phyloP scores from a whole-genome alignment of 2,329 filamentous ascomycete species.

The Fonsecaea erecta region DNA sequence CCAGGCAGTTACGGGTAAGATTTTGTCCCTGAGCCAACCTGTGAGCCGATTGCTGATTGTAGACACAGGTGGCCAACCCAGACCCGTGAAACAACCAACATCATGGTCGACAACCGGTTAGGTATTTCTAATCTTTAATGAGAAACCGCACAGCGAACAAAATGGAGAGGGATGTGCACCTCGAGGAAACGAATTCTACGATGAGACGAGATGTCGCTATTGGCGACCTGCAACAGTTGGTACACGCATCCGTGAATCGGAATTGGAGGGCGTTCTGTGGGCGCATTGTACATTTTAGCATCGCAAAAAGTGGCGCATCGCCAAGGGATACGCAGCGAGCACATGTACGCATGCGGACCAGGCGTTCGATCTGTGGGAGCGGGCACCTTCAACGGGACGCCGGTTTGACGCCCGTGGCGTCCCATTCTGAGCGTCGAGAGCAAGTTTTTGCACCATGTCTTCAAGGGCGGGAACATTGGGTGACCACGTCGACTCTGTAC shows the following conservation, averaged over 20 bases:
- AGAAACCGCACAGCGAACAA: not conserved
- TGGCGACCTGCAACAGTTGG: slow-evolving; percentile 23
- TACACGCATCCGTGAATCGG: slow-evolving; percentile 11
- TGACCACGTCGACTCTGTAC: slow-evolving; percentile 22
- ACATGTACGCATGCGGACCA: slow-evolving; percentile 6
- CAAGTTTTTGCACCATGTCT: not conserved
- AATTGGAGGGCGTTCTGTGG: slow-evolving; percentile 18
- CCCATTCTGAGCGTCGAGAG: not conserved
- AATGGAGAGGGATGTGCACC: slow-evolving; percentile 1
- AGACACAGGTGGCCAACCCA: slow-evolving; percentile 35
- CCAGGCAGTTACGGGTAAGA: slow-evolving; percentile 42
- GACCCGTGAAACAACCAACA: slow-evolving; percentile 28
- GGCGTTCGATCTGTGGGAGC: slow-evolving; percentile 24
- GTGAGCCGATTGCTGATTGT: slow-evolving; percentile 18
- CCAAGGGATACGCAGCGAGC: slow-evolving; percentile 17
- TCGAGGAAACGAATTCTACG: slow-evolving; percentile 28
- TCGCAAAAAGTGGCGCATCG: slow-evolving; percentile 19
- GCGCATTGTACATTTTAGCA: slow-evolving; percentile 31
- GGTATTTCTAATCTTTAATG: slow-evolving; percentile 20
- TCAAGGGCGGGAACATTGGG: not conserved
- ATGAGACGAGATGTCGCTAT: slow-evolving; percentile 29
- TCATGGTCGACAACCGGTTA: not conserved
- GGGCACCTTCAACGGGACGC: slow-evolving; percentile 4
- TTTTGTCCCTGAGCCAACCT: not conserved
- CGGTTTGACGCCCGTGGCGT: not conserved